These are phyloP conservation scores for Cladosporium austrohemisphaericum DNA, from an alignment of 2,329 filamentous ascomycete genomes.

Conservation along the genomic window DNA sequence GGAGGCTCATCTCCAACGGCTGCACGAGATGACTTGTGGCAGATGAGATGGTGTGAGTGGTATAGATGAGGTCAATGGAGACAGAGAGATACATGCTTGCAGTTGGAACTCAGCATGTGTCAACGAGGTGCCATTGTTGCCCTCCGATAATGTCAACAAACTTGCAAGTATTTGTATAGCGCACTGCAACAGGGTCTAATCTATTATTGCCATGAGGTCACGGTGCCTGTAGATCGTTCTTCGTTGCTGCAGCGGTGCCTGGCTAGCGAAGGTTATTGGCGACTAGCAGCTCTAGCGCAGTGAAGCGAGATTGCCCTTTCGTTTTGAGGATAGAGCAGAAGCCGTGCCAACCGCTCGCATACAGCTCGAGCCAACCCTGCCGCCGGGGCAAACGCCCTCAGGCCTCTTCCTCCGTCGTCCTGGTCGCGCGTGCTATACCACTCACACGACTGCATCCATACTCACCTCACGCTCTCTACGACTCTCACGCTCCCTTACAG, in stretches of 20 bases:
- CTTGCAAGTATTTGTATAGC: too few relatives aligned
- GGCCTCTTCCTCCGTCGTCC: neutral
- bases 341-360: conserved; percentile 1
- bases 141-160: too few relatives aligned
- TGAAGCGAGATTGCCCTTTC: conserved; percentile 8
- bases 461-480: conserved; percentile 10
- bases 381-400: conserved; percentile 2
- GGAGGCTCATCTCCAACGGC: neutral
- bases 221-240: conserved; percentile 5
- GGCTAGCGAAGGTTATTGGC: neutral
- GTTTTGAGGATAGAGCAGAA: conserved; percentile 5
- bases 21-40: neutral
- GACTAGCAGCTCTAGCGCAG: neutral
- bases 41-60: neutral
- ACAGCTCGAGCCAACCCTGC: conserved; percentile 7
- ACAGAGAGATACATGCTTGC: too few relatives aligned
- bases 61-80: too few relatives aligned
- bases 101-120: too few relatives aligned
- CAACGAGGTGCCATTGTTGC: too few relatives aligned
- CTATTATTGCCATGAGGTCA: conserved; percentile 1
- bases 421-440: conserved; percentile 8
- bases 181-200: conserved; percentile 5
- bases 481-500: conserved; percentile 6
- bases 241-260: conserved; percentile 1
- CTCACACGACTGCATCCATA: too few relatives aligned